phyloP scores from a whole-genome alignment of 169 alveolate genomes.

The Eimeria sp. region DNA sequence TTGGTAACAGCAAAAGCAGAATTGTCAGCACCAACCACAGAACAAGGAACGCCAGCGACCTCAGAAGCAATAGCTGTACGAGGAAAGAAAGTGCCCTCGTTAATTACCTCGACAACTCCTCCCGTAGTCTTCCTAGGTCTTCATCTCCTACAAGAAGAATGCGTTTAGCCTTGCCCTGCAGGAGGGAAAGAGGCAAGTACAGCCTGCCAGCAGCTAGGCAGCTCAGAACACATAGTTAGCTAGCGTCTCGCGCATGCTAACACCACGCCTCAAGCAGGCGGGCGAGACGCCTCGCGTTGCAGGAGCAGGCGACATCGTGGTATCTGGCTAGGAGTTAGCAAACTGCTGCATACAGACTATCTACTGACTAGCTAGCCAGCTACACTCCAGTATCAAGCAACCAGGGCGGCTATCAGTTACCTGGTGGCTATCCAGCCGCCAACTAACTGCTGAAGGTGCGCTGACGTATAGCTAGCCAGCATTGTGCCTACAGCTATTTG shows the following conservation, averaged over 20 bases:
- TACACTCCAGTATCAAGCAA: background rate
- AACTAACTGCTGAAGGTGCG: background rate
- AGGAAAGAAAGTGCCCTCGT: background rate
- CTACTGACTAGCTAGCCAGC: background rate
- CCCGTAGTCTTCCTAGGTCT: conserved; percentile 16
- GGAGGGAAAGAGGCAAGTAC: background rate
- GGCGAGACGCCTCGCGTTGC: background rate
- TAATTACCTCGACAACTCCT: conserved; percentile 48
- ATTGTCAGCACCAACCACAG: background rate
- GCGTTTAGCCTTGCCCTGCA: conserved; percentile 73
- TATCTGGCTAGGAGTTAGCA: background rate
- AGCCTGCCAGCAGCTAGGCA: background rate
- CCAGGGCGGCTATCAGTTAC: background rate
- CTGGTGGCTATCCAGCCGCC: background rate
- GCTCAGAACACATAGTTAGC: background rate
- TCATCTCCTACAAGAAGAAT: conserved; percentile 12
- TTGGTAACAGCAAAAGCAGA: background rate
- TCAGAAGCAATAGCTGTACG: background rate
- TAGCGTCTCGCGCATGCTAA: background rate
- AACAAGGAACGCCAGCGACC: background rate
- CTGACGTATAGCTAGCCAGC: background rate
- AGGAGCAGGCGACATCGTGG: background rate
- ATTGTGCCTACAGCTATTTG: background rate
- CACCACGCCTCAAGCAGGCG: background rate
- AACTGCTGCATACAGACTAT: background rate